phyloP scores from a whole-genome alignment of 2,329 filamentous ascomycete species.

The Colletotrichum sp. region DNA sequence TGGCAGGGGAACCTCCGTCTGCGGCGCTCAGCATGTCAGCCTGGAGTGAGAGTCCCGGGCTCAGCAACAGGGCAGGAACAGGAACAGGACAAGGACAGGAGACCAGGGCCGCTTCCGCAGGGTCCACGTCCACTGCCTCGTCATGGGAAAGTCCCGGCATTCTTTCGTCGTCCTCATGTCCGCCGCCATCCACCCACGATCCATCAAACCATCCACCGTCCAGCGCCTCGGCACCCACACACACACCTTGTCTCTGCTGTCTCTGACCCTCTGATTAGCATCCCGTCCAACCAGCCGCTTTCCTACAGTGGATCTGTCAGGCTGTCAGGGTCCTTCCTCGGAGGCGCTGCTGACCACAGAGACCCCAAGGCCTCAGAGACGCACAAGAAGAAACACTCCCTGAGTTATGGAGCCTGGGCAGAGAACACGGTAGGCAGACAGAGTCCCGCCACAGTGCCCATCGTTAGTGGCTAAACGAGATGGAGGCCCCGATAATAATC shows the following conservation, averaged over 20 bases:
- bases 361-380: neutral
- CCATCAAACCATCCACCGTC: neutral
- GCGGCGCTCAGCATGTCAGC: neutral
- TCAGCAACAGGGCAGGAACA: neutral
- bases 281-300: neutral
- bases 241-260: neutral
- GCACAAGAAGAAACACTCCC: neutral
- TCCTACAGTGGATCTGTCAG: slow-evolving; percentile 3
- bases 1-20: neutral
- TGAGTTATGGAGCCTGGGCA: neutral
- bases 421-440: neutral
- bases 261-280: neutral
- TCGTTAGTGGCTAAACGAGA: neutral
- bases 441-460: neutral
- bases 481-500: slow-evolving; percentile 3
- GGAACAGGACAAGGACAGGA: neutral
- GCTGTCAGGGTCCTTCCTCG: slow-evolving; percentile 1
- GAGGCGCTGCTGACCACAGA: neutral
- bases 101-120: neutral
- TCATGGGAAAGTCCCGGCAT: neutral
- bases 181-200: neutral
- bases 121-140: neutral
- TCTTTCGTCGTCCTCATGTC: neutral
- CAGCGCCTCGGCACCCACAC: neutral
- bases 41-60: neutral